Conservation (phyloP, 495 filamentous ascomycete genomes). For the Neurospora hispaniola region DNA sequence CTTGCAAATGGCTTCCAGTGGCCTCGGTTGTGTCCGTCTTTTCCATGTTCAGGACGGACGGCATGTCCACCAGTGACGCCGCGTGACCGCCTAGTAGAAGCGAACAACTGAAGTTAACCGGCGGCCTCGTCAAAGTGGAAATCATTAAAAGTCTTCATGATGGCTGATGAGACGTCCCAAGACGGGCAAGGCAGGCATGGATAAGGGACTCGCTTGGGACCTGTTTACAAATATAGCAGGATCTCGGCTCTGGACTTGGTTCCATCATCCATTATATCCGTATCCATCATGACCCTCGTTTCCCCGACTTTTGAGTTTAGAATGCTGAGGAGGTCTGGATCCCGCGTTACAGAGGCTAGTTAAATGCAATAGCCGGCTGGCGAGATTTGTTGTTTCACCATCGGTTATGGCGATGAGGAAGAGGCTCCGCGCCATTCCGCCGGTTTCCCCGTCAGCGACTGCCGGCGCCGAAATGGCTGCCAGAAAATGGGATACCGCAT, state of each 20-base stretch:
- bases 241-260: not conserved
- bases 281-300: not conserved
- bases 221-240: not conserved
- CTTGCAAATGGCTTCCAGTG: not conserved
- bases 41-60: not conserved
- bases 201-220: not conserved
- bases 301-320: not conserved
- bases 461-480: not conserved
- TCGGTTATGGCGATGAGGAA: not conserved
- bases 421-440: not conserved
- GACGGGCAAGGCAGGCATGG: not conserved
- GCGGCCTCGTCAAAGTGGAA: not conserved
- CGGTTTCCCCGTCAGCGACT: not conserved
- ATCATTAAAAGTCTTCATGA: not conserved
- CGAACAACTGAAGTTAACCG: not conserved
- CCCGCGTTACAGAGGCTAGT: not conserved
- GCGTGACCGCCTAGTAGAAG: not conserved
- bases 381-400: not conserved
- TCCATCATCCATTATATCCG: not conserved
- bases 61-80: not conserved
- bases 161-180: not conserved
- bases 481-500: not conserved
- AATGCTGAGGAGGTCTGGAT: not conserved
- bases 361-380: not conserved
- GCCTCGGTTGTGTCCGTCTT: not conserved